These are phyloP conservation scores for Oryza australiensis DNA, from an alignment of 176 grass and related monocot genomes.

Conservation along the genomic window DNA sequence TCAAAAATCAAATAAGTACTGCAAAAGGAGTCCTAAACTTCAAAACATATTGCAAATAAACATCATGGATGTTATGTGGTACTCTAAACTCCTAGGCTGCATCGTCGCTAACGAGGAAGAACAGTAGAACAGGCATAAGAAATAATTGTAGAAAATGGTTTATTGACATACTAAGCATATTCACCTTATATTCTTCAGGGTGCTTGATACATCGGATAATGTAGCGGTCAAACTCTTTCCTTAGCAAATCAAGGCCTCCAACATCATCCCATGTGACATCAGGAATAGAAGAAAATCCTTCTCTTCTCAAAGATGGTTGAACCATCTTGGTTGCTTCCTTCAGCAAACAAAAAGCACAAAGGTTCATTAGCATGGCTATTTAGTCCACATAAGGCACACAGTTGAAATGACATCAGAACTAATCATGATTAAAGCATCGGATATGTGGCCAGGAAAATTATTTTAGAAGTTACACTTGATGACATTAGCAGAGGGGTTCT, in stretches of 20 bases:
- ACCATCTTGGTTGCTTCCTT: conserved; percentile 89
- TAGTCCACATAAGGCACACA: neutral
- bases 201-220: conserved; percentile 85
- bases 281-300: conserved; percentile 98
- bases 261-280: conserved; percentile 94
- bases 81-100: neutral
- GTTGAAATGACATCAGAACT: neutral
- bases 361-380: conserved; percentile 4
- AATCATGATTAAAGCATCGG: neutral
- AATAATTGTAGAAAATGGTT: neutral
- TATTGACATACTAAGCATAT: neutral
- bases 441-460: neutral
- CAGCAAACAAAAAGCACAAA: conserved; percentile 17
- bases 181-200: conserved; percentile 84
- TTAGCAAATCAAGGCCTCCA: conserved; percentile 82
- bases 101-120: neutral
- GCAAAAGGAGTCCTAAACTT: neutral
- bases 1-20: neutral
- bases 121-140: neutral
- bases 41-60: neutral
- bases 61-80: neutral
- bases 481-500: neutral
- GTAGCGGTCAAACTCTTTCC: conserved; percentile 76
- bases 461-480: neutral
- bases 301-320: conserved; percentile 95